Percentiles rank a stretch among this genome's conserved stretches.
Conservation (phyloP, 768 basidiomycete species). For the Austroboletus eburneus region DNA sequence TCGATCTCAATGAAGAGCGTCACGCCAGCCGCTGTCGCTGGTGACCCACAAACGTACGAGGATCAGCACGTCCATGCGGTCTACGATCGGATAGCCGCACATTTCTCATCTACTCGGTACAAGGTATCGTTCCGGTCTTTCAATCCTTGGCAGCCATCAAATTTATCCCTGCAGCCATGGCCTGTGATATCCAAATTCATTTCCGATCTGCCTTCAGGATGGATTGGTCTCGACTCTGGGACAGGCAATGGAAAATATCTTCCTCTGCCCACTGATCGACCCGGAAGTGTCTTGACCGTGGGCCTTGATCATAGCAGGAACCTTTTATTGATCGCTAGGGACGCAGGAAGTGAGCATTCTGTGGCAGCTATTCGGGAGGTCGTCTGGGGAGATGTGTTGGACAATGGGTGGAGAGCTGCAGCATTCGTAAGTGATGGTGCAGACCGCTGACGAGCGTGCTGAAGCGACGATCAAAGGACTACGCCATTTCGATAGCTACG, state of each 20-base stretch:
- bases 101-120: slow-evolving; percentile 88
- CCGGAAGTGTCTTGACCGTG: slow-evolving; percentile 63
- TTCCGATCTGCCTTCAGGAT: slow-evolving; percentile 63
- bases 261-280: slow-evolving; percentile 61
- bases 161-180: slow-evolving; percentile 62
- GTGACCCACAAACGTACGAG: slow-evolving; percentile 61
- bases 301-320: slow-evolving; percentile 83
- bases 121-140: slow-evolving; percentile 35
- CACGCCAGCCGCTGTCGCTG: slow-evolving; percentile 38
- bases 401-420: slow-evolving; percentile 67
- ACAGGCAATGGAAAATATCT: slow-evolving; percentile 99
- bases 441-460: neutral
- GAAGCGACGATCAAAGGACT: slow-evolving; percentile 59
- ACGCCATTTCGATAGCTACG: slow-evolving; percentile 95
- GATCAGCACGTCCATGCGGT: slow-evolving; percentile 72
- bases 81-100: slow-evolving; percentile 80
- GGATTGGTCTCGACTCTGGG: slow-evolving; percentile 90
- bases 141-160: too few relatives aligned
- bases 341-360: slow-evolving; percentile 43
- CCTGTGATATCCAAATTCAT: slow-evolving; percentile 80
- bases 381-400: slow-evolving; percentile 75
- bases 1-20: slow-evolving; percentile 29
- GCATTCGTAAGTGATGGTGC: slow-evolving; percentile 60
- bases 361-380: slow-evolving; percentile 54
- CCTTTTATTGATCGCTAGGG: slow-evolving; percentile 68